A percentile compares a stretch with the other conserved stretches of the same genome.
Conservation (phyloP, 169 alveolate species). For the Plasmodium cynomolgi region DNA sequence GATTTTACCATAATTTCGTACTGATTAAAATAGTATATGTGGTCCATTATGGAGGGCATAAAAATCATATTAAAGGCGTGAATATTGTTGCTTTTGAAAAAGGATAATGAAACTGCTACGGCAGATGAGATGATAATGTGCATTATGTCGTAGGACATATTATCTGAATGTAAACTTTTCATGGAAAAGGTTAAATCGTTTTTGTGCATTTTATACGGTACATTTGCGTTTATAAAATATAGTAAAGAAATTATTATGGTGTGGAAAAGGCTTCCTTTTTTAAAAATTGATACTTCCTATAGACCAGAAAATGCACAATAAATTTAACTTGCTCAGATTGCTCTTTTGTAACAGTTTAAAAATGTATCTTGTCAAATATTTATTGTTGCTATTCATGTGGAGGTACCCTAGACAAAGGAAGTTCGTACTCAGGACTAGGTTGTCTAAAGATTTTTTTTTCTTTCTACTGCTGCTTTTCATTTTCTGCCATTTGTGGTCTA, state of each 20-base stretch:
- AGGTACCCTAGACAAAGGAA: conserved; percentile 57
- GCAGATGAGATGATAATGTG: conserved; percentile 64
- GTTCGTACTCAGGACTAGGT: conserved; percentile 57
- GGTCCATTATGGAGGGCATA: conserved; percentile 55
- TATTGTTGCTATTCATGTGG: conserved; percentile 58
- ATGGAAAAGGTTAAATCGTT: conserved; percentile 28
- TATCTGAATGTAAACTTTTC: conserved; percentile 7
- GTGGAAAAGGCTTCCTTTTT: conserved; percentile 61
- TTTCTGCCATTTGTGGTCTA: not conserved
- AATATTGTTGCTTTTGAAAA: conserved; percentile 57
- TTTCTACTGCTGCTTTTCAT: not conserved
- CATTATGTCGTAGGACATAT: conserved; percentile 30
- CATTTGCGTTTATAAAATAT: conserved; percentile 52
- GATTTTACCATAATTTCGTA: conserved; percentile 67
- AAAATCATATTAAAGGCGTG: conserved; percentile 74
- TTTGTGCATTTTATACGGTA: conserved; percentile 60
- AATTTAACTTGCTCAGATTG: conserved; percentile 43
- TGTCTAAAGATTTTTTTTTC: conserved; percentile 38
- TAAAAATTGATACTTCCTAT: conserved; percentile 64
- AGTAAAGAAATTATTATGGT: conserved; percentile 37
- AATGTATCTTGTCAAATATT: conserved; percentile 40
- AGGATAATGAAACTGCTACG: conserved; percentile 29
- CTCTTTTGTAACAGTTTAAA: conserved; percentile 46
- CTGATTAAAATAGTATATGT: conserved; percentile 46
- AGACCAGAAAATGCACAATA: conserved; percentile 65